phyloP scores from a whole-genome alignment of 176 grass and related monocot species.

The Bolboschoenus planiculmis region DNA sequence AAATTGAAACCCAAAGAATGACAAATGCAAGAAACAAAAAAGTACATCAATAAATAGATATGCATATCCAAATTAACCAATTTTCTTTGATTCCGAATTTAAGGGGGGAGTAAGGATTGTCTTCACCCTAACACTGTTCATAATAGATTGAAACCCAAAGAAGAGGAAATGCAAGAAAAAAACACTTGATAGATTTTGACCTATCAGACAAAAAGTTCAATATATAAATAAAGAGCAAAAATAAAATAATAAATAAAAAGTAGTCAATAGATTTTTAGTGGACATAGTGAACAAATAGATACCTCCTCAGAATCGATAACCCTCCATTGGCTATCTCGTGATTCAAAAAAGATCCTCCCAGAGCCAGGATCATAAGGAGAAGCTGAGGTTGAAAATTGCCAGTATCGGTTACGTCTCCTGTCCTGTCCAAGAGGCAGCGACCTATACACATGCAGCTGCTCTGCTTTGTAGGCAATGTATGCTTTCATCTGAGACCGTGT shows the following conservation, averaged over 20 bases:
- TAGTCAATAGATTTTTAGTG: not conserved
- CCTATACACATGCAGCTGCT: slow-evolving; percentile 81
- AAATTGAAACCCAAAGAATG: no score
- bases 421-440: slow-evolving; percentile 91
- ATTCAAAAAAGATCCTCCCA: slow-evolving; percentile 92
- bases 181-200: not conserved
- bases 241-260: not conserved
- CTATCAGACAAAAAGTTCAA: not conserved
- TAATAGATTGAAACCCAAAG: not conserved
- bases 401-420: slow-evolving; percentile 86
- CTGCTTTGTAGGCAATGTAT: slow-evolving; percentile 73
- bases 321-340: slow-evolving; percentile 68
- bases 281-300: slow-evolving; percentile 27
- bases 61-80: not conserved
- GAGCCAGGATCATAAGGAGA: slow-evolving; percentile 87
- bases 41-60: not conserved
- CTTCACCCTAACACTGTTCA: not conserved
- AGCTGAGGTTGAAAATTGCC: slow-evolving; percentile 79
- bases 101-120: not conserved
- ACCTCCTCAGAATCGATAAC: slow-evolving; percentile 89
- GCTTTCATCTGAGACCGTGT: slow-evolving; percentile 78
- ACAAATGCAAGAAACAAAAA: not conserved
- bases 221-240: not conserved
- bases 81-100: not conserved
- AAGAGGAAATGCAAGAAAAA: no score